These are phyloP conservation scores for Cutaneotrichosporon arboriforme DNA, from an alignment of 1,284 basidiomycete genomes.

Conservation along the genomic window DNA sequence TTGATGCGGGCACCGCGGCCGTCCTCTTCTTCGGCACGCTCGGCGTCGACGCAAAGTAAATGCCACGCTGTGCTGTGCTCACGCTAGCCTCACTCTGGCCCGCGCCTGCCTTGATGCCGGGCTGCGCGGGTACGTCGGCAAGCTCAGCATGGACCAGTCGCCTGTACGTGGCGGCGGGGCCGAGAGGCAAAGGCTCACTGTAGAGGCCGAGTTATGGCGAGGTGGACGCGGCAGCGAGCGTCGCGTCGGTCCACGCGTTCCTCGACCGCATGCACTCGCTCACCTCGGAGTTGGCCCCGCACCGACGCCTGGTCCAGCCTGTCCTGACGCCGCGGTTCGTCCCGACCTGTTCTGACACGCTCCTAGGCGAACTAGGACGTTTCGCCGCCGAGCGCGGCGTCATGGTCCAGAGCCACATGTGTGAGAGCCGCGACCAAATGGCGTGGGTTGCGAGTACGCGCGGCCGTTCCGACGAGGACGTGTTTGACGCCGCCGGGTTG, in stretches of 20 bases:
- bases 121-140: conserved; percentile 76
- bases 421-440: conserved; percentile 67
- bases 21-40: conserved; percentile 76
- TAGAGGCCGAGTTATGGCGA: conserved; percentile 68
- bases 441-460: conserved; percentile 61
- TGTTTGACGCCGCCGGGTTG: conserved; percentile 58
- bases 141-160: conserved; percentile 72
- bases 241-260: conserved; percentile 57
- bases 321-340: conserved; percentile 79
- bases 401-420: conserved; percentile 69
- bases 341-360: conserved; percentile 66
- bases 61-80: not conserved
- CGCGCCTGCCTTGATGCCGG: conserved; percentile 70
- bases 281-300: conserved; percentile 48
- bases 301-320: conserved; percentile 60
- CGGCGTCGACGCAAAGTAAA: conserved; percentile 69
- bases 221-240: conserved; percentile 53
- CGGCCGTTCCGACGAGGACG: conserved; percentile 62
- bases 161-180: conserved; percentile 74
- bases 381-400: conserved; percentile 52
- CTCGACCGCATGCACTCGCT: conserved; percentile 53
- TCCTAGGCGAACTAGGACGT: conserved; percentile 58
- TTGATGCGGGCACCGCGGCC: conserved; percentile 67
- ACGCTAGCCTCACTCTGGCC: conserved; percentile 1
- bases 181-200: conserved; percentile 51